Conservation (phyloP, 2,329 filamentous ascomycete genomes). For the Pseudocercospora ulei region DNA sequence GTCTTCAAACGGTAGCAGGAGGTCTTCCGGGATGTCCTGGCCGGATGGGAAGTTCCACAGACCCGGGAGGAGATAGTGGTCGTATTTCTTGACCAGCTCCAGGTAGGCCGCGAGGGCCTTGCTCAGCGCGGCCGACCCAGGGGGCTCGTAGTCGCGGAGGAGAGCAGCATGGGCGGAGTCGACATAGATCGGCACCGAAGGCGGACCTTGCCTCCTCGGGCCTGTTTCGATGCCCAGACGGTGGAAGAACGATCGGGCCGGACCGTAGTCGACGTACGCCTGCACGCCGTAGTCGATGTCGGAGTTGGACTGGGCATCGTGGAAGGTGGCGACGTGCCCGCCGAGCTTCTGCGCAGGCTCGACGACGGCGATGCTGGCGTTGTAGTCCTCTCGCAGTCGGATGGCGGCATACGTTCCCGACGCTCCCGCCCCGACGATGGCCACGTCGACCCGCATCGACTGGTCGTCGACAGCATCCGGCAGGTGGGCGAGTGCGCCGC, state of each 20-base stretch:
- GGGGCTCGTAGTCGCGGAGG: conserved; percentile 3
- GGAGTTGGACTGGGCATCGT: neutral
- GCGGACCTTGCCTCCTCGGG: neutral
- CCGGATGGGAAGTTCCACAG: conserved; percentile 13
- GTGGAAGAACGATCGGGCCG: conserved; percentile 7
- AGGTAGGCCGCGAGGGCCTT: conserved; percentile 1
- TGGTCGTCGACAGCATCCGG: too few species aligned
- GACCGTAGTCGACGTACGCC: conserved; percentile 9
- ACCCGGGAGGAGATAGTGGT: conserved; percentile 11
- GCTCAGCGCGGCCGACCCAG: conserved; percentile 1
- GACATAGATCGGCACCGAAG: conserved; percentile 1
- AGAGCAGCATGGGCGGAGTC: conserved; percentile 6
- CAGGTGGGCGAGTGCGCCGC: too few species aligned
- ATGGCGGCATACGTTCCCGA: conserved; percentile 19
- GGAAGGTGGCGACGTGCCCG: conserved; percentile 11
- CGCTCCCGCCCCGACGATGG: conserved; percentile 19
- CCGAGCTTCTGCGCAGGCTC: conserved; percentile 12
- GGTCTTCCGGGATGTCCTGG: conserved; percentile 8
- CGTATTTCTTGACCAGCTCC: conserved; percentile 8
- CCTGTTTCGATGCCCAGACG: conserved; percentile 1
- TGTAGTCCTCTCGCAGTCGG: conserved; percentile 16
- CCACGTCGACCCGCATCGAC: conserved; percentile 10
- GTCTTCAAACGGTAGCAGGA: conserved; percentile 10
- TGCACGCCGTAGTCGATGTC: conserved; percentile 14
- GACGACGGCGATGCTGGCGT: conserved; percentile 15